Evolutionary conservation across 2,329 filamentous ascomycete species (phyloP).

Genomic region (Phialophora tarda): DNA sequence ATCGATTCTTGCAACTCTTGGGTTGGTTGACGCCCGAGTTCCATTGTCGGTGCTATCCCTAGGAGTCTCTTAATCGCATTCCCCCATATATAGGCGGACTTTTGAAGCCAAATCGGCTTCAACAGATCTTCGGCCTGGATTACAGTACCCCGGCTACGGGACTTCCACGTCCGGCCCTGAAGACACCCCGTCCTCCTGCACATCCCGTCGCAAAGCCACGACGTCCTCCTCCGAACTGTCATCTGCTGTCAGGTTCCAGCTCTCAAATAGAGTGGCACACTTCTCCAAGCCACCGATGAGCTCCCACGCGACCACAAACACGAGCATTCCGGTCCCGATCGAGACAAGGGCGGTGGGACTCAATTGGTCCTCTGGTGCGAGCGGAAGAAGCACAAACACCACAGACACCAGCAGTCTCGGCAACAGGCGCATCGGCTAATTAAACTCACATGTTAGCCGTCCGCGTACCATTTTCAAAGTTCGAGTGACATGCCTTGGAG

Average conservation of each 20-base stretch:
- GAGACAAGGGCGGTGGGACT: conserved; percentile 49
- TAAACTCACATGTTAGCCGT: not conserved
- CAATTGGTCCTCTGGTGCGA: conserved; percentile 33
- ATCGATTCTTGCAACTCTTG: too few species aligned
- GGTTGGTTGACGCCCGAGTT: too few species aligned
- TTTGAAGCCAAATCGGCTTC: too few species aligned
- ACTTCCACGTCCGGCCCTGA: too few species aligned
- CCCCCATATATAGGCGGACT: too few species aligned
- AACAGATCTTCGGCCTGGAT: too few species aligned
- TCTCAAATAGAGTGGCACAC: conserved; percentile 24
- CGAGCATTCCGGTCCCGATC: conserved; percentile 53
- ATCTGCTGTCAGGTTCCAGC: conserved; percentile 23
- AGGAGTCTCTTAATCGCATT: too few species aligned
- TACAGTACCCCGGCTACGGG: too few species aligned
- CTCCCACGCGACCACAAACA: conserved; percentile 54
- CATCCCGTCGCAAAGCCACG: conserved; percentile 2
- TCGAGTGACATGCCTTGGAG: too few species aligned
- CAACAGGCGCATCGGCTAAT: conserved; percentile 14
- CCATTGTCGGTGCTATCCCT: too few species aligned
- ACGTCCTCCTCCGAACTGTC: conserved; percentile 16
- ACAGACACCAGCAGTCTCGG: conserved; percentile 21
- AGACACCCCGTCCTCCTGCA: too few species aligned
- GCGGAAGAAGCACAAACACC: conserved; percentile 23
- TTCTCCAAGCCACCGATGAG: conserved; percentile 40
- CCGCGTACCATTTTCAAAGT: too few species aligned